Percentiles rank a stretch among this genome's conserved stretches.
Conservation (phyloP, 225 moss, liverwort and hornwort genomes). For the Rhytidiadelphus loreus region DNA sequence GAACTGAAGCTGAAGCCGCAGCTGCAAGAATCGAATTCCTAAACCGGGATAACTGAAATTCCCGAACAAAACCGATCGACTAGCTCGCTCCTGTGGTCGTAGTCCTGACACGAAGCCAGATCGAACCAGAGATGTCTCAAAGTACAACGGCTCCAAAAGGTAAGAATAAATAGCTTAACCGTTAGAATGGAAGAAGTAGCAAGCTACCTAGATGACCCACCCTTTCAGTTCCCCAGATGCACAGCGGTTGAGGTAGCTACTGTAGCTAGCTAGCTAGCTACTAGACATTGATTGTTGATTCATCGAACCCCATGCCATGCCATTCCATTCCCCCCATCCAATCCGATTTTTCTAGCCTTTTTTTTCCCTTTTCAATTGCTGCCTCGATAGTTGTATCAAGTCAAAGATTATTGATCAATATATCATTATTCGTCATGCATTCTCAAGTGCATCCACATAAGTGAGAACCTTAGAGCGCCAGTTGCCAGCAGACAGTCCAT, state of each 20-base stretch:
- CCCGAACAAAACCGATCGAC: neutral
- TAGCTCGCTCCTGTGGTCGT: too few species aligned
- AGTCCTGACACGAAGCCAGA: neutral
- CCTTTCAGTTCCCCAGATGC: neutral
- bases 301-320: neutral
- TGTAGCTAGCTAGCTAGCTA: neutral
- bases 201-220: neutral
- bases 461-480: neutral
- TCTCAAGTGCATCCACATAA: slow-evolving; percentile 12
- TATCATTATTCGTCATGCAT: neutral
- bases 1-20: neutral
- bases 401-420: neutral
- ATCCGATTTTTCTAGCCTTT: too few species aligned
- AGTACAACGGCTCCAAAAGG: neutral
- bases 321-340: neutral
- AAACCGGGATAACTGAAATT: neutral
- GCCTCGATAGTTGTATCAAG: neutral
- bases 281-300: neutral
- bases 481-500: neutral
- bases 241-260: neutral
- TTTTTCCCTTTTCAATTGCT: too few species aligned
- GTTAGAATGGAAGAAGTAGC: neutral
- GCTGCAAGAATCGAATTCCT: neutral
- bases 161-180: neutral
- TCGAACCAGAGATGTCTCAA: neutral